Conservation (phyloP, 257 asterid species). For the Verbascum thapsus region DNA sequence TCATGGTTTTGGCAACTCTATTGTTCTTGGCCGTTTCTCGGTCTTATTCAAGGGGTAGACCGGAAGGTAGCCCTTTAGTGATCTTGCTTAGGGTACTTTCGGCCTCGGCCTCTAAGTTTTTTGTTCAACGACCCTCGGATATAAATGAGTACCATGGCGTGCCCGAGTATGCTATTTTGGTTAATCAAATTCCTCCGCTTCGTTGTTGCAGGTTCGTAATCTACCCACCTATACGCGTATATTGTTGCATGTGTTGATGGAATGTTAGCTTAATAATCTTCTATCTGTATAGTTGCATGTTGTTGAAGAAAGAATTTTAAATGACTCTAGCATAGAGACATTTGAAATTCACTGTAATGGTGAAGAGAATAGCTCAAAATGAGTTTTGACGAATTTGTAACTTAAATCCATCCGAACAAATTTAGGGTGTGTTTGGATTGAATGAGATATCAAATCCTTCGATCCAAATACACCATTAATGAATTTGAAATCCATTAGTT, state of each 20-base stretch:
- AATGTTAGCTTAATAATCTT: background rate
- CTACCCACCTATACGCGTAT: background rate
- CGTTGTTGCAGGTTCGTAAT: constrained; percentile 27
- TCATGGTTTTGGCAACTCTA: constrained; percentile 24
- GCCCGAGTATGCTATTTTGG: background rate
- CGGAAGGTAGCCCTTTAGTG: constrained; percentile 32
- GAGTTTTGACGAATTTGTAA: too few species aligned
- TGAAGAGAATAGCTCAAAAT: too few species aligned
- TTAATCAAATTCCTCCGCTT: constrained; percentile 16
- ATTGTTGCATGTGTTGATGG: background rate
- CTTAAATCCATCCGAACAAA: too few species aligned
- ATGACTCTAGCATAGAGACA: too few species aligned
- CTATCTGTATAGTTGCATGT: background rate
- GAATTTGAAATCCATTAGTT: too few species aligned
- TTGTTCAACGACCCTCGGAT: constrained; percentile 12
- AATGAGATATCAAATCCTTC: too few species aligned
- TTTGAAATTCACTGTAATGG: too few species aligned
- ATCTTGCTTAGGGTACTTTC: constrained; percentile 29
- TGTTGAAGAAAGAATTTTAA: too few species aligned
- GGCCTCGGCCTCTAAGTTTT: constrained; percentile 33
- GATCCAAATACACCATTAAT: too few species aligned
- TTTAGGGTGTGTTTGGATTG: too few species aligned
- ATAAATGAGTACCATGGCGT: constrained; percentile 22
- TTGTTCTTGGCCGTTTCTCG: constrained; percentile 26
- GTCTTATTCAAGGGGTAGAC: constrained; percentile 14